These are phyloP conservation scores for Pisolithus thermaeus DNA, from an alignment of 1,284 basidiomycete species.

Conservation along the genomic window DNA sequence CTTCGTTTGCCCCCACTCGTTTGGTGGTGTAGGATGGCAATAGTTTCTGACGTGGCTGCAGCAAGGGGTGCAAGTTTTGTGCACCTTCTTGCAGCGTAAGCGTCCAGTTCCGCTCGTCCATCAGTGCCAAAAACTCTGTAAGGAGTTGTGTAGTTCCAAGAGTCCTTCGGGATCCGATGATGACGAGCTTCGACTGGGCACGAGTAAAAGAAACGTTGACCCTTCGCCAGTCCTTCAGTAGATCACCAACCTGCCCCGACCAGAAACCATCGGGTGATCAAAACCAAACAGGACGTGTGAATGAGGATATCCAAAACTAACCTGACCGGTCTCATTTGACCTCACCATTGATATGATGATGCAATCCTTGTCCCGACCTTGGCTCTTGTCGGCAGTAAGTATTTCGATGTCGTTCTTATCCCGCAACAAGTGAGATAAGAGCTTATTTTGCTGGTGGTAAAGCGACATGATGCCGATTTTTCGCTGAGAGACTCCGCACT, in stretches of 20 bases:
- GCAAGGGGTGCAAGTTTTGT: constrained; percentile 42
- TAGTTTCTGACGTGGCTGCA: constrained; percentile 13
- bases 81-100: constrained; percentile 50
- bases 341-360: constrained; percentile 92
- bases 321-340: constrained; percentile 72
- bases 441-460: constrained; percentile 94
- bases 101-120: constrained; percentile 70
- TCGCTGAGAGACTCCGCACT: constrained; percentile 56
- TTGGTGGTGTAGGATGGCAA: constrained; percentile 13
- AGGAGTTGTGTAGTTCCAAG: constrained; percentile 59
- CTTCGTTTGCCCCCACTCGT: constrained; percentile 7
- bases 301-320: constrained; percentile 31
- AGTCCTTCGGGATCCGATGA: constrained; percentile 84
- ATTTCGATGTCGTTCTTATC: constrained; percentile 67
- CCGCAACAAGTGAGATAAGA: constrained; percentile 58
- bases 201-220: constrained; percentile 97
- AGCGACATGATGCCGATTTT: constrained; percentile 88
- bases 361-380: constrained; percentile 95
- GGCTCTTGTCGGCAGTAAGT: constrained; percentile 91
- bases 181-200: constrained; percentile 83
- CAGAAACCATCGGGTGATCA: not conserved
- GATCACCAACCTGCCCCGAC: constrained; percentile 69
- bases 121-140: constrained; percentile 67
- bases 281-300: not conserved
- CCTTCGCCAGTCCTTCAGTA: constrained; percentile 91